Base-by-base conservation (phyloP, 2,329 filamentous ascomycete species). In the Orbilia brochopaga region DNA sequence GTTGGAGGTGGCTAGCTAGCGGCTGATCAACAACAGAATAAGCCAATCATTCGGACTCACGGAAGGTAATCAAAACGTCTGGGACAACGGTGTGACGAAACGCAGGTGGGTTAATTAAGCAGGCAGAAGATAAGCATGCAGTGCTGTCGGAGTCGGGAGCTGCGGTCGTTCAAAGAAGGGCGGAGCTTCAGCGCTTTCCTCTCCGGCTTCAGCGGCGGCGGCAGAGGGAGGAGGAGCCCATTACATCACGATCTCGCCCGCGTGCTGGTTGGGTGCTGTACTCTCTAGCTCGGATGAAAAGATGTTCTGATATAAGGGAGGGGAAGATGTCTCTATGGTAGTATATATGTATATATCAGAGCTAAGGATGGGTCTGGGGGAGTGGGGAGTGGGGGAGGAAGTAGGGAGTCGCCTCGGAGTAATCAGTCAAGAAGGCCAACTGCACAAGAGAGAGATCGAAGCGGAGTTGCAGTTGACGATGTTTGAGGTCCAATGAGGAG, bases 1-100 rank as follows among this genome's bases (percentile, higher is more conserved):
- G 59, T 70, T 23, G 54, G 56, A 64, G 53, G 54, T 53, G 59
- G 51, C 66, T 64, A 63, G 51, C 66, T 64, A 70, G 60, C 59
- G 66, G 59, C 59, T 64, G 66, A 70, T 70, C 66, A 70, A 50
- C 59, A 48, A 62, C 56, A 60, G 66, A 64, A 70, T 64, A 70
- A 70, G 66, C 66, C 66, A 70, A 70, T 70, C 59, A 70, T 64
- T 60, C 66, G 59, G 27, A 64, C 53, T 15, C 37, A 54, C 48
- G 15, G 23, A 37, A 63, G 48, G 54, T 53, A 59, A 70, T 70
- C 59, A 54, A 70, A 59, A 64, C 58, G 40, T 69, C 46, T 42
- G 37, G 40, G 24, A 46, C 52, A 62, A 58, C 52, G 55, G 58
- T 53, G 57, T 30, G 61, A 35, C 50, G 65, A 55, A 69, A 58